These are phyloP conservation scores for Stagonosporopsis vannaccii DNA, from an alignment of 2,329 filamentous ascomycete species.

Conservation along the genomic window DNA sequence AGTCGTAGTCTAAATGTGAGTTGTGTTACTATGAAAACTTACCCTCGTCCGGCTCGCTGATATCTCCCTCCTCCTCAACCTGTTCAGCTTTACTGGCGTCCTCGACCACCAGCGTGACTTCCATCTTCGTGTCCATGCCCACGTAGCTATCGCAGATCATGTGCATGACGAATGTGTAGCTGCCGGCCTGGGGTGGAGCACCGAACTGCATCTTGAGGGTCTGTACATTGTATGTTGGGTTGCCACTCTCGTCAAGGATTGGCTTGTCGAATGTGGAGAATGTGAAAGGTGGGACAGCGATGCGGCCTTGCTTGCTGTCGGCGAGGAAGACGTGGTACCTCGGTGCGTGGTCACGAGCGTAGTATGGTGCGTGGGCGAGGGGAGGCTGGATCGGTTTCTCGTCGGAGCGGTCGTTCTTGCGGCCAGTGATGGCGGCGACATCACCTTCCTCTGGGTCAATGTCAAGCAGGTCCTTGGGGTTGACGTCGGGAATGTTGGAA, in stretches of 20 bases:
- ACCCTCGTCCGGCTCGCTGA: conserved; percentile 98
- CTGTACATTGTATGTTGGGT: conserved; percentile 92
- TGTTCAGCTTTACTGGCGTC: conserved; percentile 84
- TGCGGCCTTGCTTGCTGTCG: conserved; percentile 92
- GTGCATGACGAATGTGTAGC: conserved; percentile 95
- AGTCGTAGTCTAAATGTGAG: conserved; percentile 19
- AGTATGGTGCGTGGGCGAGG: conserved; percentile 89
- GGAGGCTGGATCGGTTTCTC: conserved; percentile 76
- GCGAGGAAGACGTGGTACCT: conserved; percentile 95
- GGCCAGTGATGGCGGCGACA: conserved; percentile 81
- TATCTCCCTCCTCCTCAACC: conserved; percentile 88
- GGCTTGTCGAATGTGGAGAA: conserved; percentile 92
- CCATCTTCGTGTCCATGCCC: conserved; percentile 90
- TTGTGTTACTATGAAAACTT: background rate
- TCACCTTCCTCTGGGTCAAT: conserved; percentile 93
- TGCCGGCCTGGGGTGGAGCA: conserved; percentile 87
- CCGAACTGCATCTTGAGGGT: conserved; percentile 98
- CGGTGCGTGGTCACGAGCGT: conserved; percentile 86
- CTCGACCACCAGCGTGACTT: conserved; percentile 87
- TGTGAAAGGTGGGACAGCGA: conserved; percentile 95
- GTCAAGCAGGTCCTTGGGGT: conserved; percentile 84
- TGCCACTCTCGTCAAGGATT: conserved; percentile 78
- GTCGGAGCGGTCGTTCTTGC: conserved; percentile 71
- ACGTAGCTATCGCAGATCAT: conserved; percentile 94
- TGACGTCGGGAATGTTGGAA: conserved; percentile 74